phyloP scores from a whole-genome alignment of 1,139 yeast genomes.

The Candida tunisiensis region DNA sequence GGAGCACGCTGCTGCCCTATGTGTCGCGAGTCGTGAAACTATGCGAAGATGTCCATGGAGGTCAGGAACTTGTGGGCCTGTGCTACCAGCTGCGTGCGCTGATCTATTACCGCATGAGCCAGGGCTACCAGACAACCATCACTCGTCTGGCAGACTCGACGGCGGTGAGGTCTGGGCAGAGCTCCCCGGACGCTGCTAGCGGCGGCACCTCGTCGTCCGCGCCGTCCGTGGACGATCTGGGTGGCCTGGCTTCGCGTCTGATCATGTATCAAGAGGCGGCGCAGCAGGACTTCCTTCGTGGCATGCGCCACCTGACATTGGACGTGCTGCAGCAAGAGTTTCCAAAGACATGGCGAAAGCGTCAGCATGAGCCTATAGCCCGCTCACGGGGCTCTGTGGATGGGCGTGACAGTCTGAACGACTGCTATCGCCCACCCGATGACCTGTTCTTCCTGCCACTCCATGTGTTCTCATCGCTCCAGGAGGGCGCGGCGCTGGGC shows the following conservation, averaged over 20 bases:
- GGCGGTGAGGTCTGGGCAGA: too few species aligned
- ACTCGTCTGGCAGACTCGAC: too few species aligned
- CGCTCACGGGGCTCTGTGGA: too few species aligned
- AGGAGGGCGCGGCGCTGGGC: constrained; percentile 25
- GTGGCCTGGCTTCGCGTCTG: too few species aligned
- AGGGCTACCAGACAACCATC: constrained; percentile 2
- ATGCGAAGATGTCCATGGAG: constrained; percentile 8
- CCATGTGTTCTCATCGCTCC: constrained; percentile 20
- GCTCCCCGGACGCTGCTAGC: too few species aligned
- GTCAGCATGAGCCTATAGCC: constrained; percentile 2
- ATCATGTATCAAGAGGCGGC: constrained; percentile 1
- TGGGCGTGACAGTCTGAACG: too few species aligned
- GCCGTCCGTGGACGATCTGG: too few species aligned
- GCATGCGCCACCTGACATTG: constrained; percentile 12
- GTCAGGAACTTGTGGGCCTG: constrained; percentile 14
- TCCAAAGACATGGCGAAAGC: constrained; percentile 4
- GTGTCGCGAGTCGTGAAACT: constrained; percentile 6
- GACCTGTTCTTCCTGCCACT: constrained; percentile 22
- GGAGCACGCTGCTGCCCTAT: constrained; percentile 22
- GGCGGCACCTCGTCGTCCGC: too few species aligned
- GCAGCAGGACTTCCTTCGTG: constrained; percentile 17
- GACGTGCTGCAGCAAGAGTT: constrained; percentile 11
- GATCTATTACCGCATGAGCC: constrained; percentile 16
- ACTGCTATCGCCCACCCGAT: constrained; percentile 17
- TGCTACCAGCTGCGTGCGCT: constrained; percentile 21